phyloP scores from a whole-genome alignment of 2,329 filamentous ascomycete genomes.

The Fusarium tricinctum region DNA sequence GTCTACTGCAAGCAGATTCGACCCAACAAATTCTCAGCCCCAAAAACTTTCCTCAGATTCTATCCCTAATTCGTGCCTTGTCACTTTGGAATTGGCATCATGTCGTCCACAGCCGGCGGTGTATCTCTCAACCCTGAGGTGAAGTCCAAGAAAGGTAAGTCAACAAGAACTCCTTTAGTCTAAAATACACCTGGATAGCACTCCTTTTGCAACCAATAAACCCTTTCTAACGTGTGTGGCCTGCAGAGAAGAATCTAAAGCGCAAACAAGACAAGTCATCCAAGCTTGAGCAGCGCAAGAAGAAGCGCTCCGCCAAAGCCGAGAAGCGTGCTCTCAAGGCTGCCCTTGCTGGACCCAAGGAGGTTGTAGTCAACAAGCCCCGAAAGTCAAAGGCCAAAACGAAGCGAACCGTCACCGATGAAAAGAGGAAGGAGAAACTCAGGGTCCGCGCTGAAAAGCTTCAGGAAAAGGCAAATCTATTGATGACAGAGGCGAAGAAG shows the following conservation, averaged over 20 bases:
- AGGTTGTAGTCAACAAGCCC: slow-evolving; percentile 49
- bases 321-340: slow-evolving; percentile 57
- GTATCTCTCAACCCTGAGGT: slow-evolving; percentile 32
- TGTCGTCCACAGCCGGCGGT: slow-evolving; percentile 27
- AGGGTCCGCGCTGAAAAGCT: slow-evolving; percentile 57
- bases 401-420: slow-evolving; percentile 52
- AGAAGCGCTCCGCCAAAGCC: slow-evolving; percentile 55
- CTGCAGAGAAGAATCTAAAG: slow-evolving; percentile 34
- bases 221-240: slow-evolving; percentile 12
- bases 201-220: not conserved
- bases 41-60: not conserved
- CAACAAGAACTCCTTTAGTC: not conserved
- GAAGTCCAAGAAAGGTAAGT: slow-evolving; percentile 42
- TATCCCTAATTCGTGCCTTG: slow-evolving; percentile 5
- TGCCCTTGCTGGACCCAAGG: slow-evolving; percentile 52
- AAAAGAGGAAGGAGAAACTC: slow-evolving; percentile 57
- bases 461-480: slow-evolving; percentile 51
- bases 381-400: slow-evolving; percentile 44
- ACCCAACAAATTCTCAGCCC: no score
- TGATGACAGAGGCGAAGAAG: slow-evolving; percentile 59
- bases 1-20: not conserved
- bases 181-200: not conserved
- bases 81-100: slow-evolving; percentile 11
- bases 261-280: slow-evolving; percentile 30
- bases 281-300: slow-evolving; percentile 51